Conservation (phyloP, 441 rosid species). For the Erysimum pusillum region DNA sequence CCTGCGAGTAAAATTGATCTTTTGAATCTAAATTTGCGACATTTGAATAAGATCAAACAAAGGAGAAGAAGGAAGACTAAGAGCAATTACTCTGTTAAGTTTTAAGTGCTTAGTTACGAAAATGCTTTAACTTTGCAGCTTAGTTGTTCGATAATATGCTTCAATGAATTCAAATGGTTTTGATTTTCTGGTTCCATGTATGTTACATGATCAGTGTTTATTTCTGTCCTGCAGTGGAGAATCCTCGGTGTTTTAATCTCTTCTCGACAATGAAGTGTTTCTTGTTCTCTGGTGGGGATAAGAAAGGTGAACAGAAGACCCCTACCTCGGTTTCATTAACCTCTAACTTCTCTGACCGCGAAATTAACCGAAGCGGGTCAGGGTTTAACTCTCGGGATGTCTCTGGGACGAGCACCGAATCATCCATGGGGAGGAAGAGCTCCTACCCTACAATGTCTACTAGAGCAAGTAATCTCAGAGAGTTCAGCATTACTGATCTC, state of each 20-base stretch:
- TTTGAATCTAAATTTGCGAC: slow-evolving; percentile 6
- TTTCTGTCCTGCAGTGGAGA: slow-evolving; percentile 49
- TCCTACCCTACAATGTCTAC: slow-evolving; percentile 57
- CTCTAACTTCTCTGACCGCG: slow-evolving; percentile 58
- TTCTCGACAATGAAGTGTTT: slow-evolving; percentile 79
- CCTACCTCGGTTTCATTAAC: slow-evolving; percentile 53
- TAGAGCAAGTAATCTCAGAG: slow-evolving; percentile 68
- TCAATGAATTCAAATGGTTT: not conserved
- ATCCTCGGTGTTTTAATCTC: slow-evolving; percentile 36
- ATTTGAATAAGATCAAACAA: not conserved
- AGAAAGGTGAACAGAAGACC: slow-evolving; percentile 63
- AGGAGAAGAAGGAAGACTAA: not conserved
- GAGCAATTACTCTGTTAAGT: not conserved
- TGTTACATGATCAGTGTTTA: slow-evolving; percentile 28
- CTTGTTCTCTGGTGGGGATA: slow-evolving; percentile 58
- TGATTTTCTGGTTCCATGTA: slow-evolving; percentile 1
- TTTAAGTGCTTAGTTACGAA: not conserved
- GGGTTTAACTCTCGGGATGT: slow-evolving; percentile 65
- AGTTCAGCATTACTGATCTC: slow-evolving; percentile 68
- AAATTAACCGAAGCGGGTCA: slow-evolving; percentile 61
- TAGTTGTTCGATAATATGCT: slow-evolving; percentile 30
- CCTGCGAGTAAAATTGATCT: slow-evolving; percentile 13
- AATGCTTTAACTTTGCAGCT: slow-evolving; percentile 15
- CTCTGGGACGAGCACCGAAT: slow-evolving; percentile 64
- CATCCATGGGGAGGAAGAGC: slow-evolving; percentile 69